phyloP scores from a whole-genome alignment of 192 early-diverging fungal genomes.

The Mortierella alpina region DNA sequence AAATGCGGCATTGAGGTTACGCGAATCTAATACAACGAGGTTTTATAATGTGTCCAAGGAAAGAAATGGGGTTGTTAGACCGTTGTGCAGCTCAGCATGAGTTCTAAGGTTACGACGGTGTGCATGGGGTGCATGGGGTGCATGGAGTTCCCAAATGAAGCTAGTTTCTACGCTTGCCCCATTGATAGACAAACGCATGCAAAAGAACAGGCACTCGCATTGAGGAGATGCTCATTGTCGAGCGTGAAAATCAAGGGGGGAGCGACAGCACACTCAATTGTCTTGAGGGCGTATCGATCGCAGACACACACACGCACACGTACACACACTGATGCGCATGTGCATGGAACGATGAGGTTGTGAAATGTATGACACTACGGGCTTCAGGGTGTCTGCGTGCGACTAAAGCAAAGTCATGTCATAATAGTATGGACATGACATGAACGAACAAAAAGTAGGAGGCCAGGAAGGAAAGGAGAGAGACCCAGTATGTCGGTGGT shows the following conservation, averaged over 20 bases:
- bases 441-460: slow-evolving; percentile 3
- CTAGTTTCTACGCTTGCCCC: background rate
- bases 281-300: background rate
- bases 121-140: too few relatives aligned
- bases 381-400: too few relatives aligned
- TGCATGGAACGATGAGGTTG: too few relatives aligned
- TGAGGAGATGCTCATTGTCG: slow-evolving; percentile 14
- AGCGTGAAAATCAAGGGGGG: slow-evolving; percentile 7
- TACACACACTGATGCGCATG: too few relatives aligned
- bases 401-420: background rate
- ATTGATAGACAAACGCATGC: background rate
- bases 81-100: too few relatives aligned
- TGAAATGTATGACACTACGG: too few relatives aligned
- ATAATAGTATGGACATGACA: slow-evolving; percentile 9
- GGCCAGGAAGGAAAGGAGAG: slow-evolving; percentile 7
- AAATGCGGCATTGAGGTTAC: slow-evolving; percentile 20
- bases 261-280: background rate
- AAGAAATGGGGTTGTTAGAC: background rate
- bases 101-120: too few relatives aligned
- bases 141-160: background rate
- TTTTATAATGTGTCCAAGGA: slow-evolving; percentile 10
- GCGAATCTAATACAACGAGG: slow-evolving; percentile 21
- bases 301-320: background rate
- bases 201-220: background rate
- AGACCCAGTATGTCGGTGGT: slow-evolving; percentile 18